Evolutionary conservation across 495 filamentous ascomycete genomes (phyloP).

Genomic region (Lophiotrema nucula): DNA sequence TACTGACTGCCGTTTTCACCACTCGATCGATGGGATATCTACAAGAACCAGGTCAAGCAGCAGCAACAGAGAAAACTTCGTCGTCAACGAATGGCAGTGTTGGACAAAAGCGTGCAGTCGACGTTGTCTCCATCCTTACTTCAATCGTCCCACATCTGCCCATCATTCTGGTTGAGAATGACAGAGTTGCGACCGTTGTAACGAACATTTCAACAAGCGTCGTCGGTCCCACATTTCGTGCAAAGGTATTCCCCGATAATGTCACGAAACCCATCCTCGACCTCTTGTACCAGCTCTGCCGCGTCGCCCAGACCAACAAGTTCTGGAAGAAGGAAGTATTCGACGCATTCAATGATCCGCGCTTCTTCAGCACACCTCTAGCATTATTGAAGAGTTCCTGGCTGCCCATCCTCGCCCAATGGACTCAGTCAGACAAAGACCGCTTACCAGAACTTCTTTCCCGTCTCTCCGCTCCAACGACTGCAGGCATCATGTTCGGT

Average conservation of each 20-base stretch:
- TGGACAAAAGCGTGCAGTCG: constrained; percentile 52
- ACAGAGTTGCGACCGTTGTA: constrained; percentile 75
- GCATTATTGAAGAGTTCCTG: constrained; percentile 67
- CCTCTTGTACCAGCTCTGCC: constrained; percentile 73
- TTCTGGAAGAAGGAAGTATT: constrained; percentile 88
- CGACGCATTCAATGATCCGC: constrained; percentile 86
- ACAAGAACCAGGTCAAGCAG: constrained; percentile 29
- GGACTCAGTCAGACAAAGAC: constrained; percentile 82
- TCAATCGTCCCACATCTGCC: constrained; percentile 76
- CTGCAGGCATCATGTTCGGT: constrained; percentile 97
- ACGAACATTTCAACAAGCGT: constrained; percentile 79
- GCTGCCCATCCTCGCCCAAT: constrained; percentile 81
- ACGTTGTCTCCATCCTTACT: constrained; percentile 73
- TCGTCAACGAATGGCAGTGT: constrained; percentile 28
- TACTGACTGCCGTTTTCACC: constrained; percentile 88
- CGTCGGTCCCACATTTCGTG: constrained; percentile 77
- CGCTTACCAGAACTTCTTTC: constrained; percentile 76
- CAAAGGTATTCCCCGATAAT: constrained; percentile 85
- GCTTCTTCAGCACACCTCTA: constrained; percentile 71
- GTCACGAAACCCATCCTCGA: constrained; percentile 67
- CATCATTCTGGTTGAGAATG: constrained; percentile 81
- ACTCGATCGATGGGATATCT: constrained; percentile 60
- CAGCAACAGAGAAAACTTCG: constrained; percentile 23
- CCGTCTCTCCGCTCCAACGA: constrained; percentile 77
- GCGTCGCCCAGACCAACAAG: constrained; percentile 76